Percentiles rank a stretch among this genome's conserved stretches.
Evolutionary conservation across 805 yeast genomes (phyloP).

Genomic region (Candida succiphila): DNA sequence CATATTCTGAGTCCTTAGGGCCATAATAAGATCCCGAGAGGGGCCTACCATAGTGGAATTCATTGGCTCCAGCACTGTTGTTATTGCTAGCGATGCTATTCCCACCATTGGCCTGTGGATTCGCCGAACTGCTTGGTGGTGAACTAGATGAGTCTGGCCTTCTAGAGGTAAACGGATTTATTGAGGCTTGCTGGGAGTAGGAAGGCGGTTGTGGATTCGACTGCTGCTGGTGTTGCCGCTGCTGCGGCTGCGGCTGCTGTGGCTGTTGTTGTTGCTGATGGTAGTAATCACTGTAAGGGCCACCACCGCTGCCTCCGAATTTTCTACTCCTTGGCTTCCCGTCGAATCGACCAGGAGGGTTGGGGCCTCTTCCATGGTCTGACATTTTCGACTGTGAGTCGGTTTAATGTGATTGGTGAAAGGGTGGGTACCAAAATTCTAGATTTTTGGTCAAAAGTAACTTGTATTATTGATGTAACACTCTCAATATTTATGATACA

Average conservation of each 20-base stretch:
- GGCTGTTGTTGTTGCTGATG: too few relatives aligned
- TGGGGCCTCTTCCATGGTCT: slow-evolving; percentile 11
- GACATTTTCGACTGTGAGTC: slow-evolving; percentile 4
- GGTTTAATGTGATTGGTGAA: too few relatives aligned
- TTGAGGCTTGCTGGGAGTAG: slow-evolving; percentile 11
- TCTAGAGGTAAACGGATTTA: slow-evolving; percentile 22
- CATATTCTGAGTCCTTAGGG: slow-evolving; percentile 5
- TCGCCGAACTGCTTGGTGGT: background rate
- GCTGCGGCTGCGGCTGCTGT: background rate
- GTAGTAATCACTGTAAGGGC: too few relatives aligned
- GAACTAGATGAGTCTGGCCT: slow-evolving; percentile 6
- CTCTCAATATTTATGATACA: too few relatives aligned
- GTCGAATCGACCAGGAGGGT: slow-evolving; percentile 13
- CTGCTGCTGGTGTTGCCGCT: background rate
- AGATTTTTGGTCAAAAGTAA: too few relatives aligned
- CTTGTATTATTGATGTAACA: too few relatives aligned
- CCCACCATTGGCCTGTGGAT: slow-evolving; percentile 7
- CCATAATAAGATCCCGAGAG: too few relatives aligned
- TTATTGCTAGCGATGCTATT: too few relatives aligned
- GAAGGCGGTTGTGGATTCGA: slow-evolving; percentile 4
- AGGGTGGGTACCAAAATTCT: too few relatives aligned
- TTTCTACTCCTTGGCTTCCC: slow-evolving; percentile 11
- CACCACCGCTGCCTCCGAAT: background rate
- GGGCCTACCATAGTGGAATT: too few relatives aligned
- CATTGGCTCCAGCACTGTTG: too few relatives aligned